Conservation (phyloP, 768 basidiomycete genomes). For the Russula sp. region DNA sequence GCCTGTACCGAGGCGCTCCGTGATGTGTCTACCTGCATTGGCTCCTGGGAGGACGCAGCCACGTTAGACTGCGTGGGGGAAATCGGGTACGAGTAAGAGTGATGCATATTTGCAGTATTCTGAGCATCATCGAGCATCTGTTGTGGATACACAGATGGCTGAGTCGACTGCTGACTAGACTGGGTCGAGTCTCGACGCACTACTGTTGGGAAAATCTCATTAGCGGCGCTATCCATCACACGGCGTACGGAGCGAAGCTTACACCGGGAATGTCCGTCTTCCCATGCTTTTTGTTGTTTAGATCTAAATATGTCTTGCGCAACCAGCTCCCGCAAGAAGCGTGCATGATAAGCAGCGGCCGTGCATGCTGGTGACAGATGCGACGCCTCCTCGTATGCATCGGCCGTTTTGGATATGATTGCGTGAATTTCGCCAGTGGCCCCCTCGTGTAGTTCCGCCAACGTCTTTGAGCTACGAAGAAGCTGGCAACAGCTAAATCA, state of each 20-base stretch:
- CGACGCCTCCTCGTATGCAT: conserved; percentile 75
- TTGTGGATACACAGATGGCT: conserved; percentile 21
- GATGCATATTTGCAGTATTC: conserved; percentile 8
- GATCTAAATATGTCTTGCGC: conserved; percentile 58
- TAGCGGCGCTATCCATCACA: neutral
- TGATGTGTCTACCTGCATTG: conserved; percentile 20
- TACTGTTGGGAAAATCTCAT: conserved; percentile 10
- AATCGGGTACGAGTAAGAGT: conserved; percentile 13
- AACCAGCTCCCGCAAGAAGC: conserved; percentile 71
- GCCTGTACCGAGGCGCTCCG: conserved; percentile 30
- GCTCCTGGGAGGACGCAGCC: conserved; percentile 11
- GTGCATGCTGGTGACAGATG: conserved; percentile 56
- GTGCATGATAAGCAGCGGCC: conserved; percentile 72
- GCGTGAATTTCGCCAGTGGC: conserved; percentile 63
- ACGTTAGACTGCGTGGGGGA: conserved; percentile 13
- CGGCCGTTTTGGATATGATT: conserved; percentile 66
- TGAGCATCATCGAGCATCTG: conserved; percentile 22
- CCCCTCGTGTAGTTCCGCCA: conserved; percentile 56
- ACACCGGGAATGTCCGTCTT: conserved; percentile 19
- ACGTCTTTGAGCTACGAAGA: conserved; percentile 59
- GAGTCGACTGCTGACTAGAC: conserved; percentile 15
- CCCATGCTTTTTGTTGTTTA: conserved; percentile 31
- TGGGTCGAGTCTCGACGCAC: conserved; percentile 19
- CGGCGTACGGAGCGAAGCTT: neutral
- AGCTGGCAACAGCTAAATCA: conserved; percentile 45